A percentile compares a stretch with the other conserved stretches of the same genome.
phyloP scores from a whole-genome alignment of 2,329 filamentous ascomycete genomes.

The Arthrobotrys megalospora region DNA sequence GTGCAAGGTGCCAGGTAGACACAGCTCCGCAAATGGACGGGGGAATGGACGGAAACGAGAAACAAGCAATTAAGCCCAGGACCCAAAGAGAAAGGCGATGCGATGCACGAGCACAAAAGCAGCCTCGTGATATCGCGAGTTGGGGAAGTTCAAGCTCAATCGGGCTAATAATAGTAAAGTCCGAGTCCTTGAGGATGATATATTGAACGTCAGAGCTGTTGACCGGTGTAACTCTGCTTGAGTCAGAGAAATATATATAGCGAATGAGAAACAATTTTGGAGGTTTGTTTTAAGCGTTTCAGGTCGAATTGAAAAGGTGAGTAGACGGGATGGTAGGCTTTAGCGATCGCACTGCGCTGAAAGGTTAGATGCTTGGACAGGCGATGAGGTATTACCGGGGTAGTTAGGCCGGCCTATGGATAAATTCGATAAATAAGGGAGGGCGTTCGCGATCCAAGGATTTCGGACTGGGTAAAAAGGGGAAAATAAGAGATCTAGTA shows the following conservation, averaged over 20 bases:
- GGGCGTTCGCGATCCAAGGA: slow-evolving; percentile 56
- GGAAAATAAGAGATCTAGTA: slow-evolving; percentile 41
- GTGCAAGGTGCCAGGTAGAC: slow-evolving; percentile 14
- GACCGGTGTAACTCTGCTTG: not conserved
- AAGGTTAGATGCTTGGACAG: not conserved
- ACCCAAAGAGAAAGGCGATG: slow-evolving; percentile 54
- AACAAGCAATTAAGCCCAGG: slow-evolving; percentile 49
- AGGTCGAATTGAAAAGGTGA: not conserved
- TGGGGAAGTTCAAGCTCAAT: slow-evolving; percentile 38
- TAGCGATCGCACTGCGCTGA: not conserved
- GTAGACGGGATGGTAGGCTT: not conserved
- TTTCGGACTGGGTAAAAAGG: slow-evolving; percentile 48
- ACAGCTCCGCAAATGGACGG: slow-evolving; percentile 45
- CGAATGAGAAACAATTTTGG: slow-evolving; percentile 14
- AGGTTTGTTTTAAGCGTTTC: slow-evolving; percentile 20
- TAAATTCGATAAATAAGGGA: slow-evolving; percentile 38
- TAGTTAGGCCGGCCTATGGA: slow-evolving; percentile 24
- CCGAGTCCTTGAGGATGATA: slow-evolving; percentile 35
- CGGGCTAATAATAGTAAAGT: slow-evolving; percentile 43
- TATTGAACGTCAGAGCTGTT: slow-evolving; percentile 11
- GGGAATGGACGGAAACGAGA: slow-evolving; percentile 48
- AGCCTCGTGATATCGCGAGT: slow-evolving; percentile 32
- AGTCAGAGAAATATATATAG: slow-evolving; percentile 18
- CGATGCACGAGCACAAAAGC: slow-evolving; percentile 41
- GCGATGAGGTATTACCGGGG: slow-evolving; percentile 52